A percentile compares a stretch with the other conserved stretches of the same genome.
Evolutionary conservation across 2,329 filamentous ascomycete species (phyloP).

Genomic region (Rutstroemia sp.): DNA sequence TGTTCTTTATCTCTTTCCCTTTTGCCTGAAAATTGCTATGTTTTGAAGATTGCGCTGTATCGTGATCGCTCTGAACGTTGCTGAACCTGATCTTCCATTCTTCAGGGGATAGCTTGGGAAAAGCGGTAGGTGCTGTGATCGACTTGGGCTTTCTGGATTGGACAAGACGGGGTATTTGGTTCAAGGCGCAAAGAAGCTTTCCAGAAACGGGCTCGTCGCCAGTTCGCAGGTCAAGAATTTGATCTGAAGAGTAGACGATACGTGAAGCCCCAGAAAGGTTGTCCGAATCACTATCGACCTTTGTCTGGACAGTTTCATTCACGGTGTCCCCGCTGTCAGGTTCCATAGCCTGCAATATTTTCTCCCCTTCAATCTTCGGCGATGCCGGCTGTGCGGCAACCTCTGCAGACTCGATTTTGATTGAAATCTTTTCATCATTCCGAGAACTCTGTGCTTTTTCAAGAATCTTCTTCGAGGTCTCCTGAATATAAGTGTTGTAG

Average conservation of each 20-base stretch:
- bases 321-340: background rate
- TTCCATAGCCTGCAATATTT: background rate
- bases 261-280: background rate
- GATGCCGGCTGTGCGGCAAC: background rate
- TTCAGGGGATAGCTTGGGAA: background rate
- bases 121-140: background rate
- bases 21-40: background rate
- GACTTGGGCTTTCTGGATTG: background rate
- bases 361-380: background rate
- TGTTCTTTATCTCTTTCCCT: background rate
- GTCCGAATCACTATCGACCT: background rate
- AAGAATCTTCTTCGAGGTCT: conserved; percentile 7
- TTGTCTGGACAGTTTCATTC: background rate
- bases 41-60: too few relatives aligned
- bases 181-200: background rate
- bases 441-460: conserved; percentile 6
- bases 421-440: background rate
- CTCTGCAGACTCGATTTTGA: background rate
- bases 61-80: background rate
- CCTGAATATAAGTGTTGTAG: background rate
- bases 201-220: background rate
- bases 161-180: background rate
- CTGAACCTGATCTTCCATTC: background rate
- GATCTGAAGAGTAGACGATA: background rate
- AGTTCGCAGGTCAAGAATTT: conserved; percentile 1